These are phyloP conservation scores for Aphelidium insulamus DNA, from an alignment of 371 early-diverging fungal genomes.

Conservation along the genomic window DNA sequence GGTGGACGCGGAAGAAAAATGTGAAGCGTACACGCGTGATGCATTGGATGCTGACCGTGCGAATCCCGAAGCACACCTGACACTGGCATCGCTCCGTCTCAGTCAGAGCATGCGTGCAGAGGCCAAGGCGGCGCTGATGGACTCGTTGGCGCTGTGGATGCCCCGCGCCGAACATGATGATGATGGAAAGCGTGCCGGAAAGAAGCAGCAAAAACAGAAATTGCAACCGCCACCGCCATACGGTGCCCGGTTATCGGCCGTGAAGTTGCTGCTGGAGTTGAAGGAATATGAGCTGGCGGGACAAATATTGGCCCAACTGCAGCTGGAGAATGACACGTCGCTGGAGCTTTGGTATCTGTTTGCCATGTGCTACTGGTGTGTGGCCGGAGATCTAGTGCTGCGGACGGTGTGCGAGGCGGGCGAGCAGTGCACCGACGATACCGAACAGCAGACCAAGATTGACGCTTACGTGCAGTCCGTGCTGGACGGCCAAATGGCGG, in stretches of 20 bases:
- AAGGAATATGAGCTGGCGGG: slow-evolving; percentile 53
- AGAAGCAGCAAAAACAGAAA: neutral
- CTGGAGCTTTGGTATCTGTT: slow-evolving; percentile 82
- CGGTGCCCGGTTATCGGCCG: slow-evolving; percentile 45
- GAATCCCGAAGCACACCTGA: slow-evolving; percentile 66
- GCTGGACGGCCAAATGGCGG: slow-evolving; percentile 5
- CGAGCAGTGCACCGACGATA: slow-evolving; percentile 14
- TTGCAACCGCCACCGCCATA: slow-evolving; percentile 29
- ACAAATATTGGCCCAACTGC: slow-evolving; percentile 44
- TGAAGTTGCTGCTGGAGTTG: slow-evolving; percentile 60
- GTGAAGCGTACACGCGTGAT: slow-evolving; percentile 42
- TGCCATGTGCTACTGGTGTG: slow-evolving; percentile 70
- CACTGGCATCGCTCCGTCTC: slow-evolving; percentile 69
- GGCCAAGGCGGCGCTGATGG: slow-evolving; percentile 38
- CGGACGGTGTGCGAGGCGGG: slow-evolving; percentile 14
- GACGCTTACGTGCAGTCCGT: neutral
- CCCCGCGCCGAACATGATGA: slow-evolving; percentile 5
- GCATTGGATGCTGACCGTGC: slow-evolving; percentile 42
- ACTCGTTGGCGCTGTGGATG: slow-evolving; percentile 51
- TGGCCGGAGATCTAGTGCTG: slow-evolving; percentile 33
- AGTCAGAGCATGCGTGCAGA: slow-evolving; percentile 62
- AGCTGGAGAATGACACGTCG: slow-evolving; percentile 72
- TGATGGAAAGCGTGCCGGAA: neutral
- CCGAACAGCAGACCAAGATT: neutral
- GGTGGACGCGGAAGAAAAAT: slow-evolving; percentile 61